A percentile compares a stretch with the other conserved stretches of the same genome.
phyloP scores from a whole-genome alignment of 495 filamentous ascomycete genomes.

The Staphylotrichum tortipilum region DNA sequence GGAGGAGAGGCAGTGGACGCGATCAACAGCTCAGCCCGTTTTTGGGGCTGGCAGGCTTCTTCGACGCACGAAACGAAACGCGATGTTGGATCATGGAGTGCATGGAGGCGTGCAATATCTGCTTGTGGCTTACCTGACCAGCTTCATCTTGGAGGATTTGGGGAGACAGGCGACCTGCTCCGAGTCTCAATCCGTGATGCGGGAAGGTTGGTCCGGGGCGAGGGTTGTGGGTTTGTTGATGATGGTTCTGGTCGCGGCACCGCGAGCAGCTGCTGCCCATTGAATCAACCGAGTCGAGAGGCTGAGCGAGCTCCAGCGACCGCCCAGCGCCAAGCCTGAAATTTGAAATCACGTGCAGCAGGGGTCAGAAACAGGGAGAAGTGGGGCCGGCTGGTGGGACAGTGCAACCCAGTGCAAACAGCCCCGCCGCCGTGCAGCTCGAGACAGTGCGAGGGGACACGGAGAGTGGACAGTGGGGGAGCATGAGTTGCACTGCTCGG shows the following conservation, averaged over 20 bases:
- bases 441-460: too few relatives aligned
- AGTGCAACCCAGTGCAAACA: too few relatives aligned
- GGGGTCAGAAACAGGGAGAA: not conserved
- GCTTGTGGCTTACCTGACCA: conserved; percentile 76
- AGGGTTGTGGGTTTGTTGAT: not conserved
- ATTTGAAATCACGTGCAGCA: conserved; percentile 3
- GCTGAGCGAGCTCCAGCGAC: not conserved
- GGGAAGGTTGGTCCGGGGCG: not conserved
- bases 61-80: too few relatives aligned
- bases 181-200: not conserved
- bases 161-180: conserved; percentile 2
- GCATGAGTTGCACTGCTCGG: not conserved
- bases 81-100: too few relatives aligned
- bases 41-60: too few relatives aligned
- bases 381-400: not conserved
- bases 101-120: too few relatives aligned
- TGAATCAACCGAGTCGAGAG: not conserved
- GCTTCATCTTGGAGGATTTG: conserved; percentile 69
- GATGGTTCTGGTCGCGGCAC: not conserved
- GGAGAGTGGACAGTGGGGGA: too few relatives aligned
- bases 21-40: too few relatives aligned
- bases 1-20: too few relatives aligned
- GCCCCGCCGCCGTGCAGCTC: too few relatives aligned
- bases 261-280: too few relatives aligned
- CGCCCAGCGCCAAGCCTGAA: not conserved